Percentiles rank a stretch among this genome's conserved stretches.
phyloP scores from a whole-genome alignment of 225 moss, liverwort and hornwort genomes.

The Marchantia polymorpha region DNA sequence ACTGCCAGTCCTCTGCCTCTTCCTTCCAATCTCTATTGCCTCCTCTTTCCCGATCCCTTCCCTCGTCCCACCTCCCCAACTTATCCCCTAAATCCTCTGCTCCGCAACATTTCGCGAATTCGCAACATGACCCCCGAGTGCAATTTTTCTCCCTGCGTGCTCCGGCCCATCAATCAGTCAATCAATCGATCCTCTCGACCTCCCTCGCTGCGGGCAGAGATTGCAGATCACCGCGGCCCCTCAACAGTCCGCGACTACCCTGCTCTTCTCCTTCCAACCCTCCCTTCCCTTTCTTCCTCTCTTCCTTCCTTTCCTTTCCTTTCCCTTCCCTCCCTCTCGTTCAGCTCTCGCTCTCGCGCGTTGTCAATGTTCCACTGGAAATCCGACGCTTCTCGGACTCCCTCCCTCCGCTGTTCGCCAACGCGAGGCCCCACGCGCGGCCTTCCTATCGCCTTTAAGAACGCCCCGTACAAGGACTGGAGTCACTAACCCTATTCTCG shows the following conservation, averaged over 20 bases:
- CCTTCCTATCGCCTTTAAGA: background rate
- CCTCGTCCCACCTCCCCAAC: background rate
- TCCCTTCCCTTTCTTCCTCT: background rate
- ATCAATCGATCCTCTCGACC: background rate
- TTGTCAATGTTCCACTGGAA: background rate
- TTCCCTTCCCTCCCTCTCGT: background rate
- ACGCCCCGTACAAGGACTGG: background rate
- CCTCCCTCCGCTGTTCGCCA: background rate
- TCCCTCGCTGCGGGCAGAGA: background rate
- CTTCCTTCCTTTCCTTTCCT: background rate
- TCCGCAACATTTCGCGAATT: background rate
- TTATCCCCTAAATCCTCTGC: background rate
- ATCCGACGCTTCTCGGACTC: background rate
- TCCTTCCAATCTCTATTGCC: slow-evolving; percentile 21
- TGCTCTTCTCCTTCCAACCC: background rate
- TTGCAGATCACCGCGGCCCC: slow-evolving; percentile 4
- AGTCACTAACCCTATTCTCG: background rate
- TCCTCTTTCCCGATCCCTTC: background rate
- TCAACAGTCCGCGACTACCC: background rate
- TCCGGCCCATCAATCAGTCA: background rate
- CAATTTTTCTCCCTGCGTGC: background rate
- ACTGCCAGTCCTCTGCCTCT: background rate
- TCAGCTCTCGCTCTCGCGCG: background rate
- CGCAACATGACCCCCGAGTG: background rate
- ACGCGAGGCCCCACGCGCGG: too few relatives aligned